phyloP scores from a whole-genome alignment of 441 rosid species.

The Sinapis alba region DNA sequence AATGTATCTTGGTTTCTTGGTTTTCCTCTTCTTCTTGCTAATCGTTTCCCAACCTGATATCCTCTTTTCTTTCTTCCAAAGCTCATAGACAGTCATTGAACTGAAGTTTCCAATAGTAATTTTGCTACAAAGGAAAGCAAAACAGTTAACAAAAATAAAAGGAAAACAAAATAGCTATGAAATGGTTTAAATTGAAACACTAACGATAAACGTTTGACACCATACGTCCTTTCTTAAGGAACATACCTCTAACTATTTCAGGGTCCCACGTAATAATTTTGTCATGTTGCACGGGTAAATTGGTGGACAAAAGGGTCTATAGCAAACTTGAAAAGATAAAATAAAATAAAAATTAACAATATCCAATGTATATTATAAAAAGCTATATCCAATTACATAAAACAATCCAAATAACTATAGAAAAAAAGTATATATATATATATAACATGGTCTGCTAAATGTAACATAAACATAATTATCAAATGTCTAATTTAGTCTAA shows the following conservation, averaged over 20 bases:
- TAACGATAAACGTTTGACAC: neutral
- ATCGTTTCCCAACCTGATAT: neutral
- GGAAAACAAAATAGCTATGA: neutral
- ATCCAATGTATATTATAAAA: neutral
- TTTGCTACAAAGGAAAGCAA: neutral
- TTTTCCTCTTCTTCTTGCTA: neutral
- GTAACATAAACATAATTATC: too few species aligned
- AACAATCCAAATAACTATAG: neutral
- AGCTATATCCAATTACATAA: too few species aligned
- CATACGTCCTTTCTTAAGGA: neutral
- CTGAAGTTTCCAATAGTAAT: neutral
- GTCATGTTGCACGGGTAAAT: neutral
- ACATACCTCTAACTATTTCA: neutral
- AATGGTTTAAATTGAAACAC: neutral
- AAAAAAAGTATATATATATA: too few species aligned
- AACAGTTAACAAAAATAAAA: neutral
- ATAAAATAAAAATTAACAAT: neutral
- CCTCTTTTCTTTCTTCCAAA: neutral
- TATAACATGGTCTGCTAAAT: too few species aligned
- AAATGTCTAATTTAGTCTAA: too few species aligned
- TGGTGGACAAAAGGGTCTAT: neutral
- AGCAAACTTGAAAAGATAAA: neutral
- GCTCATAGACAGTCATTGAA: neutral
- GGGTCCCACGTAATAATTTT: neutral
- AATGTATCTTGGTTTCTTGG: neutral